These are phyloP conservation scores for Xylariaceae sp. DNA, from an alignment of 2,329 filamentous ascomycete genomes.

Conservation along the genomic window DNA sequence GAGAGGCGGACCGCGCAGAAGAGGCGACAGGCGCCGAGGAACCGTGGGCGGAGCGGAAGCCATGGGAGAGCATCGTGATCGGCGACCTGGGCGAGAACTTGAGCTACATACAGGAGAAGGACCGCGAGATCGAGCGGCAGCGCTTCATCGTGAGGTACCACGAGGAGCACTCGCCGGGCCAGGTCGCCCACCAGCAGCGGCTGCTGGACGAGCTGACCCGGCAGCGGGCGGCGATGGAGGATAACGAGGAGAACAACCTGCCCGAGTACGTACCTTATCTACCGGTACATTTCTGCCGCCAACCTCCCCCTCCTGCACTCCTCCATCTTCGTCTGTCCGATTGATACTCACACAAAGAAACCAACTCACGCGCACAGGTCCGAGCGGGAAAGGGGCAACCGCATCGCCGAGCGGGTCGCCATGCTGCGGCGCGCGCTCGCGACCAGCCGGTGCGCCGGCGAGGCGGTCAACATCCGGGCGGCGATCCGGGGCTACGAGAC, in stretches of 20 bases:
- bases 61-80: constrained; percentile 25
- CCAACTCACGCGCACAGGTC: too few relatives aligned
- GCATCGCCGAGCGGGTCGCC: constrained; percentile 26
- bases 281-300: too few relatives aligned
- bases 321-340: too few relatives aligned
- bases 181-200: constrained; percentile 13
- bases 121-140: constrained; percentile 30
- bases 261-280: constrained; percentile 24
- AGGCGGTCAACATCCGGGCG: constrained; percentile 33
- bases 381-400: constrained; percentile 20
- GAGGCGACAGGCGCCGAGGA: not conserved
- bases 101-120: constrained; percentile 28
- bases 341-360: too few relatives aligned
- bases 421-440: constrained; percentile 24
- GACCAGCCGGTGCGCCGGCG: constrained; percentile 26
- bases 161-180: constrained; percentile 17
- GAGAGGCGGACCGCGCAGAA: constrained; percentile 2
- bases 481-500: constrained; percentile 34
- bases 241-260: constrained; percentile 26
- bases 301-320: too few relatives aligned
- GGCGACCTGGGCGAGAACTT: constrained; percentile 30
- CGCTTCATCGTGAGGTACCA: constrained; percentile 22
- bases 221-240: constrained; percentile 22
- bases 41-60: constrained; percentile 10
- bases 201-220: constrained; percentile 17